A percentile compares a stretch with the other conserved stretches of the same genome.
phyloP scores from a whole-genome alignment of 2,329 filamentous ascomycete genomes.

The Penicillium sp. region DNA sequence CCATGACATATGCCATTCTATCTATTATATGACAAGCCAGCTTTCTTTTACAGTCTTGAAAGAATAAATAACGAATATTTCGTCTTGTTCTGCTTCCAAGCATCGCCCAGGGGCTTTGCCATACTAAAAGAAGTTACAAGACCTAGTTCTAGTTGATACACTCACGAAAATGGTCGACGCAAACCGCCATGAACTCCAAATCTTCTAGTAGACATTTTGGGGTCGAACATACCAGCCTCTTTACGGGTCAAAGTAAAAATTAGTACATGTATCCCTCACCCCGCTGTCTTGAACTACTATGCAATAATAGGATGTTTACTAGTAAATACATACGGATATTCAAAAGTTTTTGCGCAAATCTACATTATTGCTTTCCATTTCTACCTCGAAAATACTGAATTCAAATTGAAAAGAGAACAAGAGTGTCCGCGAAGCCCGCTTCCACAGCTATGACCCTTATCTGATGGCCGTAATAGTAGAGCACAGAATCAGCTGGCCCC shows the following conservation, averaged over 20 bases:
- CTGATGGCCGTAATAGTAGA: neutral
- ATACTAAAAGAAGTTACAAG: neutral
- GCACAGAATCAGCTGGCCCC: neutral
- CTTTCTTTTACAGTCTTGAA: neutral
- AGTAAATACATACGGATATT: neutral
- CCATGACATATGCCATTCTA: too few relatives aligned
- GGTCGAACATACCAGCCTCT: neutral
- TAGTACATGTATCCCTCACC: neutral
- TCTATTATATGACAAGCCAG: too few relatives aligned
- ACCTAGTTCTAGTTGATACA: neutral
- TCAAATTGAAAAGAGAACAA: too few relatives aligned
- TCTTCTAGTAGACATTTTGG: neutral
- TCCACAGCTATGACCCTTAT: neutral
- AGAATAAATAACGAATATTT: neutral
- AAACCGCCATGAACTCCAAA: neutral
- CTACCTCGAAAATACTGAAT: neutral
- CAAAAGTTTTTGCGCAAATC: neutral
- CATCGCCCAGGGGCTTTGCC: neutral
- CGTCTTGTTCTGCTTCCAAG: neutral
- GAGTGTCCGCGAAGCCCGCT: too few relatives aligned
- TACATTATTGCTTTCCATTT: neutral
- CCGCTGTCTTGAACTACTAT: neutral
- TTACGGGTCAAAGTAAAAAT: neutral
- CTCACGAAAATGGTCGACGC: neutral
- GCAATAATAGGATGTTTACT: neutral